Evolutionary conservation across 495 filamentous ascomycete species (phyloP).

Genomic region (Durotheca rogersii): DNA sequence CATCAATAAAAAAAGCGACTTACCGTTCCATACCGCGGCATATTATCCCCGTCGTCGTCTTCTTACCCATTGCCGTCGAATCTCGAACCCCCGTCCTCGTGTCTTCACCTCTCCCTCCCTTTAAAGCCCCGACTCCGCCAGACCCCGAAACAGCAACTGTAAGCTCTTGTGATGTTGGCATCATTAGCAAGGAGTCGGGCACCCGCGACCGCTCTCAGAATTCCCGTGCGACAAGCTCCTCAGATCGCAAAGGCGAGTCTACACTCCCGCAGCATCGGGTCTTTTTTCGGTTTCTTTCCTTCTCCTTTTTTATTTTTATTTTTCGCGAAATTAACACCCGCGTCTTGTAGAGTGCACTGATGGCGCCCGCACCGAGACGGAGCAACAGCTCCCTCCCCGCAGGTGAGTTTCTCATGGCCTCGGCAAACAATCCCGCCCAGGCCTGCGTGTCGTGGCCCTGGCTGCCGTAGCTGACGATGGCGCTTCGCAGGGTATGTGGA

Average conservation of each 20-base stretch:
- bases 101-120: conserved; percentile 15
- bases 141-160: conserved; percentile 23
- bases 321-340: conserved; percentile 14
- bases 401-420: conserved; percentile 48
- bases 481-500: conserved; percentile 75
- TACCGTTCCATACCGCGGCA: conserved; percentile 31
- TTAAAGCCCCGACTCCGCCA: conserved; percentile 14
- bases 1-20: too few relatives aligned
- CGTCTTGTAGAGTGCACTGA: conserved; percentile 45
- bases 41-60: conserved; percentile 14
- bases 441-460: too few relatives aligned
- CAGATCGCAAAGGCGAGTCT: conserved; percentile 38
- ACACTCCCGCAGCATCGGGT: too few relatives aligned
- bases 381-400: conserved; percentile 62
- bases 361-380: conserved; percentile 54
- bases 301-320: too few relatives aligned
- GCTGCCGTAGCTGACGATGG: conserved; percentile 14
- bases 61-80: conserved; percentile 7
- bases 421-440: too few relatives aligned
- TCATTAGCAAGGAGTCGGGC: conserved; percentile 46
- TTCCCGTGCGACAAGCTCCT: conserved; percentile 30
- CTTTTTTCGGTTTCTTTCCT: too few relatives aligned
- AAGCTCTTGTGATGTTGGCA: conserved; percentile 51
- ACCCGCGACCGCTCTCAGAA: conserved; percentile 44
- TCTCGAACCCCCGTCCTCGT: conserved; percentile 16